phyloP scores from a whole-genome alignment of 1,139 yeast species.

The Saccharomyces hybrid region DNA sequence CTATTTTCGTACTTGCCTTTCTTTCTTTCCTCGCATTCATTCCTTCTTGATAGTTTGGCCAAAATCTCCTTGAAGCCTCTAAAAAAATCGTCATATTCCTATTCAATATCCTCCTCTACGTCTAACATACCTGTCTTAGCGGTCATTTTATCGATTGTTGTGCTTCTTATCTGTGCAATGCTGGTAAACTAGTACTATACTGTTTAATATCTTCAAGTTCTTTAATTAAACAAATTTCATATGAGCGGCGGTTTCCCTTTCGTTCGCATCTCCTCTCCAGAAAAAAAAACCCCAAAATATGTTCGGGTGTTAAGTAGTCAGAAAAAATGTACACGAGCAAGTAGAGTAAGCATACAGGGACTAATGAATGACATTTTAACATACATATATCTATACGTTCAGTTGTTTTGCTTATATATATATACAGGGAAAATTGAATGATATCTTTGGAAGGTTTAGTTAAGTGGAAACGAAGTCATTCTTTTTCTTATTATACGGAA shows the following conservation, averaged over 20 bases:
- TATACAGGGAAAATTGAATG: neutral
- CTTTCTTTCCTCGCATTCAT: neutral
- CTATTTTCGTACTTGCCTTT: neutral
- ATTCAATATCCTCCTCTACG: neutral
- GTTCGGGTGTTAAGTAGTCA: neutral
- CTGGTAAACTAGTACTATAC: neutral
- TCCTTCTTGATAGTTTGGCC: neutral
- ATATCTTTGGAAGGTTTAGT: neutral
- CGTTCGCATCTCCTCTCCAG: neutral
- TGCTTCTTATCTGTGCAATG: neutral
- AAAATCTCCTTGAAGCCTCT: neutral
- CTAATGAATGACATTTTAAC: neutral
- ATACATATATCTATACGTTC: neutral
- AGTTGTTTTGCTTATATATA: neutral
- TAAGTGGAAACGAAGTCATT: neutral
- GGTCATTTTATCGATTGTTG: neutral
- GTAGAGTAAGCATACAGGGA: neutral
- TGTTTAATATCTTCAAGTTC: neutral
- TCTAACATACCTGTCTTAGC: neutral
- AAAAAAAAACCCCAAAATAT: neutral
- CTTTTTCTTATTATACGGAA: constrained; percentile 4
- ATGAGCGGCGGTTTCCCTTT: neutral
- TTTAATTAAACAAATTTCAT: neutral
- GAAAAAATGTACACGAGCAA: neutral
- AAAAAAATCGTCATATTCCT: neutral